A percentile compares a stretch with the other conserved stretches of the same genome.
Conservation (phyloP, 371 early-diverging fungal genomes). For the Zancudomyces culisetae region DNA sequence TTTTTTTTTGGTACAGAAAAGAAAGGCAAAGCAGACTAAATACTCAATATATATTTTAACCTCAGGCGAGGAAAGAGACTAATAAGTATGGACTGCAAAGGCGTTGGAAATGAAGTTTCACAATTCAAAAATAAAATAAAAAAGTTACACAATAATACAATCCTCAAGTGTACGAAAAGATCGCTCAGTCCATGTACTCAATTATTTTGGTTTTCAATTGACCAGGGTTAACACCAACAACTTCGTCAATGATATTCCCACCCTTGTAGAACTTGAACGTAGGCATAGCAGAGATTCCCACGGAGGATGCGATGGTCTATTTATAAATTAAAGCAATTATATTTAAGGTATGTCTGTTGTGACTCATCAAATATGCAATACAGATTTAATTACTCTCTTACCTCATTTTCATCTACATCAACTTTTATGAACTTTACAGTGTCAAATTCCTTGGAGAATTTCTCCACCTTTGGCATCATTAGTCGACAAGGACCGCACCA, state of each 20-base stretch:
- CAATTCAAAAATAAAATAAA: too few relatives aligned
- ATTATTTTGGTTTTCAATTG: constrained; percentile 16
- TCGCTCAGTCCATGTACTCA: not conserved
- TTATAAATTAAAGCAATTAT: too few relatives aligned
- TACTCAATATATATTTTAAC: too few relatives aligned
- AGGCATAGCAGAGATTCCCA: constrained; percentile 72
- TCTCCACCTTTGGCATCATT: constrained; percentile 51
- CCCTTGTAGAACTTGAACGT: constrained; percentile 64
- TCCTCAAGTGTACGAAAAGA: too few relatives aligned
- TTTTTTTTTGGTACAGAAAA: too few relatives aligned
- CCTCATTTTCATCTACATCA: constrained; percentile 43
- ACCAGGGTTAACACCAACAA: constrained; percentile 45
- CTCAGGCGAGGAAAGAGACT: too few relatives aligned
- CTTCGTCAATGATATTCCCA: constrained; percentile 46
- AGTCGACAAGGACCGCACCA: constrained; percentile 83
- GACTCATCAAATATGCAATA: not conserved
- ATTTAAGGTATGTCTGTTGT: not conserved
- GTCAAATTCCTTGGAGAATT: constrained; percentile 29
- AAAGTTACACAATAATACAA: too few relatives aligned
- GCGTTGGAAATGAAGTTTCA: too few relatives aligned
- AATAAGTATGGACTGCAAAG: too few relatives aligned
- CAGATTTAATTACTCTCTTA: not conserved
- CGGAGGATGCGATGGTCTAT: constrained; percentile 41
- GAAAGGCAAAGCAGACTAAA: too few relatives aligned
- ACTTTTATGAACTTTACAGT: constrained; percentile 60